Percentiles rank a stretch among this genome's conserved stretches.
These are phyloP conservation scores for Filosporella fistucella DNA, from an alignment of 495 filamentous ascomycete species.

Conservation along the genomic window DNA sequence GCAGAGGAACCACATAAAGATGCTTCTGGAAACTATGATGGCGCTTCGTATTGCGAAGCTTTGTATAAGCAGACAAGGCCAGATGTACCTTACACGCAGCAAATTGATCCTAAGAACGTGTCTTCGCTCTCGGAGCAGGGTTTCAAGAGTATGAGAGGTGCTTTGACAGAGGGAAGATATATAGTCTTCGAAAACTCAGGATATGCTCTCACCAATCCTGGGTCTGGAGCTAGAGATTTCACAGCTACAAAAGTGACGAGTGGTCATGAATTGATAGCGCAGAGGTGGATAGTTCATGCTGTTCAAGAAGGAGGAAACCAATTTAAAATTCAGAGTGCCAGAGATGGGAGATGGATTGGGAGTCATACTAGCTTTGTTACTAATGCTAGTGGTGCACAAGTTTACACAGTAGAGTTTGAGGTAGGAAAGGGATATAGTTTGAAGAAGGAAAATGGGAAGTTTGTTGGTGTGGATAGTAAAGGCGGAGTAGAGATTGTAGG, in stretches of 20 bases:
- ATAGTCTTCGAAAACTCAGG: slow-evolving; percentile 25
- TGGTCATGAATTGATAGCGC: slow-evolving; percentile 33
- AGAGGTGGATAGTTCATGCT: slow-evolving; percentile 49
- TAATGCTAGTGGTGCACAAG: slow-evolving; percentile 25
- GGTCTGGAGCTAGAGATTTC: slow-evolving; percentile 32
- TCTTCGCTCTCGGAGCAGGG: slow-evolving; percentile 36
- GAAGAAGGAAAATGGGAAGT: slow-evolving; percentile 28
- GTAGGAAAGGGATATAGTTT: slow-evolving; percentile 39
- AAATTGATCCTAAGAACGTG: slow-evolving; percentile 20
- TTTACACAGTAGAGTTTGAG: slow-evolving; percentile 34
- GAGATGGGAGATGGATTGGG: slow-evolving; percentile 41
- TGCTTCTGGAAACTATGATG: slow-evolving; percentile 35
- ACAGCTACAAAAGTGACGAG: slow-evolving; percentile 28
- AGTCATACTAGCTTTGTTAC: slow-evolving; percentile 21
- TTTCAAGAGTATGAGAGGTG: slow-evolving; percentile 46
- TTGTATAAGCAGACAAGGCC: slow-evolving; percentile 32
- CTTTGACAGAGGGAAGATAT: slow-evolving; percentile 48
- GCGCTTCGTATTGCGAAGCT: slow-evolving; percentile 37
- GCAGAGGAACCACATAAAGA: slow-evolving; percentile 32
- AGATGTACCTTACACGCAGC: slow-evolving; percentile 42
- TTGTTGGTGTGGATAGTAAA: slow-evolving; percentile 22
- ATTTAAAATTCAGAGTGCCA: slow-evolving; percentile 44
- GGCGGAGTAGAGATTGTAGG: slow-evolving; percentile 23
- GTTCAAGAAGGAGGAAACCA: slow-evolving; percentile 32
- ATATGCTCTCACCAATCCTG: slow-evolving; percentile 22